phyloP scores from a whole-genome alignment of 192 early-diverging fungal species.

The Coemansia sp. region DNA sequence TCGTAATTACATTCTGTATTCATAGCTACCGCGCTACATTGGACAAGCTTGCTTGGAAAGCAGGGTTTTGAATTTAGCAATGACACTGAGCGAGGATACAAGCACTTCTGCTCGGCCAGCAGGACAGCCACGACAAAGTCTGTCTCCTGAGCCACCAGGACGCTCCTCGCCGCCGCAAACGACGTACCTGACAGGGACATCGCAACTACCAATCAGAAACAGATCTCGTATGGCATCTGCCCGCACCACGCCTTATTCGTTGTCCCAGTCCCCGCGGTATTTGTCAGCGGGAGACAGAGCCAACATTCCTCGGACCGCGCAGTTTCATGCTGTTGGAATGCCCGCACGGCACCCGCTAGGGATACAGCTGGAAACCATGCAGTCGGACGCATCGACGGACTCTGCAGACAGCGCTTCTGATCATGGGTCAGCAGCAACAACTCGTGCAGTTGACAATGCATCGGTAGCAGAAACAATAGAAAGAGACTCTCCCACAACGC shows the following conservation, averaged over 20 bases:
- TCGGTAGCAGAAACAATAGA: slow-evolving; percentile 5
- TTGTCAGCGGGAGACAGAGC: slow-evolving; percentile 19
- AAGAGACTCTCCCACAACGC: slow-evolving; percentile 4
- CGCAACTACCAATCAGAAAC: slow-evolving; percentile 25
- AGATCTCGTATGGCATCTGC: slow-evolving; percentile 17
- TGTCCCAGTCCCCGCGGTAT: slow-evolving; percentile 11
- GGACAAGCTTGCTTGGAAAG: too few species aligned
- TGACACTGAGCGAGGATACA: slow-evolving; percentile 2
- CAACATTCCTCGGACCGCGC: slow-evolving; percentile 48
- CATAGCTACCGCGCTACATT: not conserved
- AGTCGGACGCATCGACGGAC: slow-evolving; percentile 37
- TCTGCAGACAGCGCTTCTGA: slow-evolving; percentile 21
- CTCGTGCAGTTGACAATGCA: not conserved
- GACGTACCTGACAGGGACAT: slow-evolving; percentile 22
- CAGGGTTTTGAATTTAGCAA: not conserved
- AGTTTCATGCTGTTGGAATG: slow-evolving; percentile 47
- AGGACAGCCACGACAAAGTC: slow-evolving; percentile 3
- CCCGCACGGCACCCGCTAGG: slow-evolving; percentile 51
- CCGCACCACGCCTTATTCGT: slow-evolving; percentile 26
- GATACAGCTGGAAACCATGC: slow-evolving; percentile 34
- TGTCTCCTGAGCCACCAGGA: not conserved
- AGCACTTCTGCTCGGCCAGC: not conserved
- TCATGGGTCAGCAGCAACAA: slow-evolving; percentile 3
- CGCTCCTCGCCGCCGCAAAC: not conserved
- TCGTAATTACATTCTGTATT: slow-evolving; percentile 3